Evolutionary conservation across 106 monocot species (phyloP).

Genomic region (Platanthera zijinensis): DNA sequence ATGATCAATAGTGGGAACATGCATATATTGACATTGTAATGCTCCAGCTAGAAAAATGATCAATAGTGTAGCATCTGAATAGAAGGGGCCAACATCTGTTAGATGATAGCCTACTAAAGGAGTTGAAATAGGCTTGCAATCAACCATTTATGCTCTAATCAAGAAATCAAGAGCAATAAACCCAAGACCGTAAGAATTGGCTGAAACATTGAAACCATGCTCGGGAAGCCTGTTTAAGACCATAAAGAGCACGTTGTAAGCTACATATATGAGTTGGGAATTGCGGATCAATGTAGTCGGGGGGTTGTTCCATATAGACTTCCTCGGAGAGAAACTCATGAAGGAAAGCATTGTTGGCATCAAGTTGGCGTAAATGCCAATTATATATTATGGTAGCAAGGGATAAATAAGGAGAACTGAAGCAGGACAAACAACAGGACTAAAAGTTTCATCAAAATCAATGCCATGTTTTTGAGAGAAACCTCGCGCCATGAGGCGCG

Average conservation of each 20-base stretch:
- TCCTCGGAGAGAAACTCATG: not conserved
- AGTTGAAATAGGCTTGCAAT: not conserved
- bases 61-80: not conserved
- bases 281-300: not conserved
- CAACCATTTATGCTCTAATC: not conserved
- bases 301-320: not conserved
- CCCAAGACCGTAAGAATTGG: not conserved
- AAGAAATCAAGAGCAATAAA: not conserved
- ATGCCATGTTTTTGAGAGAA: too few relatives aligned
- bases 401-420: not conserved
- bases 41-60: not conserved
- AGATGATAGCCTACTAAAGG: not conserved
- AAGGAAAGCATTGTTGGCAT: not conserved
- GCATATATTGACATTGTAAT: slow-evolving; percentile 9
- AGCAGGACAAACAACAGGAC: too few relatives aligned
- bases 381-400: not conserved
- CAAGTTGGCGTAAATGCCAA: slow-evolving; percentile 1
- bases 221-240: not conserved
- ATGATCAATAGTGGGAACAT: not conserved
- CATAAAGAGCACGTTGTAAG: not conserved
- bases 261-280: not conserved
- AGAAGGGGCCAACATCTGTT: not conserved
- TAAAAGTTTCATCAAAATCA: too few relatives aligned
- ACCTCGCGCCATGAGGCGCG: too few relatives aligned
- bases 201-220: not conserved